Percentiles rank a stretch among this genome's conserved stretches.
These are phyloP conservation scores for Myriosclerotinia scirpicola DNA, from an alignment of 2,329 filamentous ascomycete genomes.

Conservation along the genomic window DNA sequence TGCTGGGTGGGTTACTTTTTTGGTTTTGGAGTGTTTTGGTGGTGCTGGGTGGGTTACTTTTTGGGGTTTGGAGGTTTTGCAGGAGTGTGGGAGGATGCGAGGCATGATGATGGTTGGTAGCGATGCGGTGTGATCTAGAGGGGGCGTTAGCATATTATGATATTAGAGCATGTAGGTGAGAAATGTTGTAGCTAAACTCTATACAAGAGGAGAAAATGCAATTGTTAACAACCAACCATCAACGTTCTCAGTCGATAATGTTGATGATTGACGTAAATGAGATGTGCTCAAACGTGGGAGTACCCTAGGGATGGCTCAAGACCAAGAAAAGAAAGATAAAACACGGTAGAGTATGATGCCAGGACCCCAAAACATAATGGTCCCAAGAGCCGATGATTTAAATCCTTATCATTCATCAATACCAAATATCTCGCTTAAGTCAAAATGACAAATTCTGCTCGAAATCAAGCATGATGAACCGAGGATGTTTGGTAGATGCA, in stretches of 20 bases:
- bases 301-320: neutral
- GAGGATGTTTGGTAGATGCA: neutral
- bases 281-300: neutral
- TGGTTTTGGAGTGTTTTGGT: neutral
- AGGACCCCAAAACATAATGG: neutral
- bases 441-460: neutral
- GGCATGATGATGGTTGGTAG: neutral
- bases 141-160: neutral
- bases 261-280: neutral
- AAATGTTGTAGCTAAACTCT: neutral
- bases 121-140: neutral
- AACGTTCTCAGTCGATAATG: neutral
- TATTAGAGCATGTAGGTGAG: neutral
- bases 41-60: neutral
- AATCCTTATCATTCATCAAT: neutral
- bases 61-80: slow-evolving; percentile 2
- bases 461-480: slow-evolving; percentile 3
- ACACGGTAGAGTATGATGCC: neutral
- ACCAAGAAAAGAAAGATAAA: neutral
- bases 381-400: neutral
- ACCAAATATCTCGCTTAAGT: neutral
- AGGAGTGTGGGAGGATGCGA: neutral
- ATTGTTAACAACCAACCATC: neutral
- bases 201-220: neutral
- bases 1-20: neutral